phyloP scores from a whole-genome alignment of 1,284 basidiomycete genomes.

The Moniliophthora roreri region DNA sequence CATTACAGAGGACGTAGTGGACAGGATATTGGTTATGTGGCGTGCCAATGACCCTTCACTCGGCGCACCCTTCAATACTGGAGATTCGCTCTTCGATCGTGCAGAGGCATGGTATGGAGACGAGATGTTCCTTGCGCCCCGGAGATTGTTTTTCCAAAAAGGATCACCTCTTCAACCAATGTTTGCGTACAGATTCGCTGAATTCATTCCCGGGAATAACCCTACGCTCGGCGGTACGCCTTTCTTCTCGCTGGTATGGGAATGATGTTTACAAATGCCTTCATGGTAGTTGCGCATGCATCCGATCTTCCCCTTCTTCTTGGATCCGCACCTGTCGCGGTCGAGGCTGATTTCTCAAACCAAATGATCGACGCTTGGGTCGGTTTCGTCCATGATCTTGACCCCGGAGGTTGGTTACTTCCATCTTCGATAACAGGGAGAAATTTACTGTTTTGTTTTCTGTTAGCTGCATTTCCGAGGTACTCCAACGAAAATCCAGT shows the following conservation, averaged over 20 bases:
- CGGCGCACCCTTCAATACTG: slow-evolving; percentile 50
- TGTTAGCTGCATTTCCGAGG: slow-evolving; percentile 42
- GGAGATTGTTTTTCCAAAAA: slow-evolving; percentile 48
- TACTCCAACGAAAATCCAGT: slow-evolving; percentile 32
- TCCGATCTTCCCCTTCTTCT: slow-evolving; percentile 51
- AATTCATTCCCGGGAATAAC: slow-evolving; percentile 53
- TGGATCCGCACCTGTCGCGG: slow-evolving; percentile 39
- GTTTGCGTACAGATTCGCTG: slow-evolving; percentile 54
- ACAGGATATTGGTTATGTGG: slow-evolving; percentile 39
- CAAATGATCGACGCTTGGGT: slow-evolving; percentile 51
- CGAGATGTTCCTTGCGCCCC: slow-evolving; percentile 50
- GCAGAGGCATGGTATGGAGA: slow-evolving; percentile 56
- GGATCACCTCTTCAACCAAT: slow-evolving; percentile 45
- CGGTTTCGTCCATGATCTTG: slow-evolving; percentile 51
- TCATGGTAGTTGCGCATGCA: slow-evolving; percentile 43
- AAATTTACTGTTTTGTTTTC: not conserved
- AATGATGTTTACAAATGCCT: not conserved
- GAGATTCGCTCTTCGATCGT: slow-evolving; percentile 58
- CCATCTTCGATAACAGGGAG: not conserved
- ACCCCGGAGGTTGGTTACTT: slow-evolving; percentile 44
- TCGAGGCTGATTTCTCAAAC: slow-evolving; percentile 46
- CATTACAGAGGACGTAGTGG: slow-evolving; percentile 36
- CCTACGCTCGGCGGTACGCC: slow-evolving; percentile 39
- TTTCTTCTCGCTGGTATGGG: not conserved
- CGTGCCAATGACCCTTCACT: slow-evolving; percentile 44